These are phyloP conservation scores for Pyrenula aspistea DNA, from an alignment of 495 filamentous ascomycete genomes.

Conservation along the genomic window DNA sequence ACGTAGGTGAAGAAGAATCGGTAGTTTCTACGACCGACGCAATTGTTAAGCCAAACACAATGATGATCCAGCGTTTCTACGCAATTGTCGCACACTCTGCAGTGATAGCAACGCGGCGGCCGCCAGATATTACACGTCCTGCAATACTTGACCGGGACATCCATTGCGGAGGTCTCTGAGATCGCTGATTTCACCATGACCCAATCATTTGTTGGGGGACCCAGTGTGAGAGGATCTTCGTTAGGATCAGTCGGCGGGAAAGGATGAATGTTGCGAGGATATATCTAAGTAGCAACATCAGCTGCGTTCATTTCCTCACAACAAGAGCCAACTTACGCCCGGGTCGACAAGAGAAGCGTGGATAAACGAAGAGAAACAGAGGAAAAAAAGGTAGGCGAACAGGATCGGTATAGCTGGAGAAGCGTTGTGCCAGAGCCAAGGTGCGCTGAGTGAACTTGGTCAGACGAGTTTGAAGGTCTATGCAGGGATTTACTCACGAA, in stretches of 20 bases:
- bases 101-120: slow-evolving; percentile 89
- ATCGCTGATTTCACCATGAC: slow-evolving; percentile 71
- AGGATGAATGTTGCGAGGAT: slow-evolving; percentile 72
- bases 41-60: slow-evolving; percentile 99
- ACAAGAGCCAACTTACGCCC: slow-evolving; percentile 53
- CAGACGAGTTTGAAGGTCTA: slow-evolving; percentile 5
- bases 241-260: slow-evolving; percentile 42
- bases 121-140: slow-evolving; percentile 96
- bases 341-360: slow-evolving; percentile 88
- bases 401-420: slow-evolving; percentile 85
- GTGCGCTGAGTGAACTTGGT: slow-evolving; percentile 36
- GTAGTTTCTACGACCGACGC: slow-evolving; percentile 93
- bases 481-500: slow-evolving; percentile 40
- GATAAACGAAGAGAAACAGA: slow-evolving; percentile 85
- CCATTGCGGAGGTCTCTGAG: slow-evolving; percentile 69
- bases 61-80: slow-evolving; percentile 97
- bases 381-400: slow-evolving; percentile 80
- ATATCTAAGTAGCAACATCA: slow-evolving; percentile 38
- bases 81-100: slow-evolving; percentile 92
- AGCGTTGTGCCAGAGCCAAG: slow-evolving; percentile 82
- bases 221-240: slow-evolving; percentile 66
- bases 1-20: slow-evolving; percentile 95
- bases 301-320: slow-evolving; percentile 6
- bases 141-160: slow-evolving; percentile 95
- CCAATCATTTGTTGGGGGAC: slow-evolving; percentile 83